Evolutionary conservation across 352 stramenopile genomes (phyloP), one percentile per base, ranked within the genome.

Genomic region (Phytophthora ohioensis): DNA sequence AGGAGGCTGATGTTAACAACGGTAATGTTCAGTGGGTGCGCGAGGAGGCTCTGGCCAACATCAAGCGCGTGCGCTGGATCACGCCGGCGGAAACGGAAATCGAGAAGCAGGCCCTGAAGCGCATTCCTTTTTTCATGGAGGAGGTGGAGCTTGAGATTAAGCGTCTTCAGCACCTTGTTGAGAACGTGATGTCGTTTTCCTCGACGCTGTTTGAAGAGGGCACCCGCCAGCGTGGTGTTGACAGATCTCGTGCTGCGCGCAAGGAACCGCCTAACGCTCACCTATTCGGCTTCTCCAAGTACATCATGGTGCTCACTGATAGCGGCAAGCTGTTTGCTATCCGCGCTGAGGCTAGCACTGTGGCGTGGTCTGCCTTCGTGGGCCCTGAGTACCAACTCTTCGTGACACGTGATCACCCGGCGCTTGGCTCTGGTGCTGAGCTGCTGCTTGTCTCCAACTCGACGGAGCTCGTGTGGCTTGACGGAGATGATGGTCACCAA

Each of bases 211-310:
- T 91, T 53, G 80, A 90, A 5, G 58, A 75, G 12, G 85, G 78
- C 47, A 30, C 56, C 34, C 69, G 62, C 17, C 67, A 73, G 4
- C 64, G 65, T 49, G 76, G 76, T 27, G 57, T 38, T 4, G 48
- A 74, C 31, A 67, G 72, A 54, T 78, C 71, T 27, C 76, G 73
- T 57, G 75, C 72, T 48, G 71, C 80, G 10, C 84, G 82, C 42
- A 81, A 84, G 62, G 82, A 90, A 49, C 82, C 82, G 10, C 71
- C 57, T 3, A 93, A 93, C 53, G 80, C 88, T 7, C 88, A 93
- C 47, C 81, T 93, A 39, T 94, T 95, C 48, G 87, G 87, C 4
- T 94, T 94, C 58, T 92, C 88, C 34, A 95, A 95, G 84, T 90
- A 89, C 56, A 87, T 93, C 32, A 71, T 95, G 45, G 71, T 82